Conservation (phyloP, 495 filamentous ascomycete genomes). For the Penicillium egyptiacum region DNA sequence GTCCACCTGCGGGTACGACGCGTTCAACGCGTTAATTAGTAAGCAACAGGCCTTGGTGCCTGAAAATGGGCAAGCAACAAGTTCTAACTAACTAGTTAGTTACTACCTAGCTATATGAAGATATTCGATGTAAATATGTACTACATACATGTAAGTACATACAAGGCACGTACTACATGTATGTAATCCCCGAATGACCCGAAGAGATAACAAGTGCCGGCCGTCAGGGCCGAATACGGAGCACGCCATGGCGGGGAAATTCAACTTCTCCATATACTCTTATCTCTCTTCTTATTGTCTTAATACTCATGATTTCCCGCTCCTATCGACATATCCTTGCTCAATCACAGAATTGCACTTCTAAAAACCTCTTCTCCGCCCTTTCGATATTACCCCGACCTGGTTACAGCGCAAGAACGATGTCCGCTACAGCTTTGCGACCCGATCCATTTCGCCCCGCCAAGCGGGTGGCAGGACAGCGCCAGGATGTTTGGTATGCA, state of each 20-base stretch:
- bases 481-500: conserved; percentile 89
- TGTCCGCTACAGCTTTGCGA: conserved; percentile 46
- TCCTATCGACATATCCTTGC: neutral
- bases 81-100: neutral
- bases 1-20: conserved; percentile 13
- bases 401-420: conserved; percentile 33
- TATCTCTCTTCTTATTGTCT: neutral
- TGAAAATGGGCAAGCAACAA: neutral
- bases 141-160: neutral
- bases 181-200: neutral
- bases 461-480: conserved; percentile 71
- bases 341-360: conserved; percentile 3
- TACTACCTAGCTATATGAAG: neutral
- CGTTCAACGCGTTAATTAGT: conserved; percentile 13
- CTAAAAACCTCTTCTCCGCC: conserved; percentile 8
- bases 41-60: conserved; percentile 8
- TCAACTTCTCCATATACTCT: neutral
- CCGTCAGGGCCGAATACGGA: conserved; percentile 9
- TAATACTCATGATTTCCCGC: conserved; percentile 5
- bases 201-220: neutral
- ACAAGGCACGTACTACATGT: neutral
- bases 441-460: conserved; percentile 67
- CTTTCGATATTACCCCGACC: conserved; percentile 25
- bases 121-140: neutral
- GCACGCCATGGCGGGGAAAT: conserved; percentile 24